Evolutionary conservation across 805 yeast species (phyloP).

Genomic region (Cyberlindnera bimundalis): DNA sequence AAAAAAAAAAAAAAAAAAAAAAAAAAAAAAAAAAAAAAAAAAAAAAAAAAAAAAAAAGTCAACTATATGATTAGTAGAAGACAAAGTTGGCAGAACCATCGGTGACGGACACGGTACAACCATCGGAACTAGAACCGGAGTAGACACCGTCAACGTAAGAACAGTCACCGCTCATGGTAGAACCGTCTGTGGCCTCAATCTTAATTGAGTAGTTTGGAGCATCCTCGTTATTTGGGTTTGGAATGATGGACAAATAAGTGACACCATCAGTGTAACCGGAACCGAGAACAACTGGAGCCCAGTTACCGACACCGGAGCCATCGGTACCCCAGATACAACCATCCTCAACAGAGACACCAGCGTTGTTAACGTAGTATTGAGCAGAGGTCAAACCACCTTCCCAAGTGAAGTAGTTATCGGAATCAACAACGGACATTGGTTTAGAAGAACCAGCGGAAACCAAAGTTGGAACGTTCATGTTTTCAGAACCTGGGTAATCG

Average conservation of each 20-base stretch:
- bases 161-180: constrained; percentile 66
- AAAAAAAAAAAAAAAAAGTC: not conserved
- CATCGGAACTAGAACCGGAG: constrained; percentile 63
- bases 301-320: constrained; percentile 87
- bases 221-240: constrained; percentile 83
- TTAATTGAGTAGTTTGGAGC: constrained; percentile 68
- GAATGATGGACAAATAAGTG: constrained; percentile 85
- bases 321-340: constrained; percentile 93
- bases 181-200: constrained; percentile 69
- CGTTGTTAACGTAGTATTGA: constrained; percentile 96
- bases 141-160: constrained; percentile 74
- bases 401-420: constrained; percentile 78
- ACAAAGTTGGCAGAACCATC: constrained; percentile 61
- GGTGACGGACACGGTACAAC: constrained; percentile 72
- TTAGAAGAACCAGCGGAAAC: constrained; percentile 62
- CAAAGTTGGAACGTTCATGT: constrained; percentile 92
- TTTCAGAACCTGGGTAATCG: constrained; percentile 99
- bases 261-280: constrained; percentile 71
- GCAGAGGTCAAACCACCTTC: constrained; percentile 79
- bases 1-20: too few species aligned
- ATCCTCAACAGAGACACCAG: constrained; percentile 84
- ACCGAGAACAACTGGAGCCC: constrained; percentile 96
- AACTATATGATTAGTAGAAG: constrained; percentile 36
- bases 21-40: not conserved
- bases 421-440: constrained; percentile 78